Evolutionary conservation across 371 early-diverging fungal genomes (phyloP).

Genomic region (Haplosporangium sp.): DNA sequence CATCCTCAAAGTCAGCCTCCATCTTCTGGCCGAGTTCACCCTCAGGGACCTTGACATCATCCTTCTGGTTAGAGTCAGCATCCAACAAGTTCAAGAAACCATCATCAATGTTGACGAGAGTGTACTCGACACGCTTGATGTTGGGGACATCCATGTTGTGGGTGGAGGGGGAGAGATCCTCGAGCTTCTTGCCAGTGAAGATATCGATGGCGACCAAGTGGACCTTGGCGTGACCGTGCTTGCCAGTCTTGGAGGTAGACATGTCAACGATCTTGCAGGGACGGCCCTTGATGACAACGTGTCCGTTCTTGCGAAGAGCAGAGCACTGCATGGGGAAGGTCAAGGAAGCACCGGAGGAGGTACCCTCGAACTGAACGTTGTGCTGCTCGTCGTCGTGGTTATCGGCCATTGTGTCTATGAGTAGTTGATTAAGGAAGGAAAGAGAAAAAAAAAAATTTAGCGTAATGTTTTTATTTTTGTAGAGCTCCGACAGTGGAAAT

Average conservation of each 20-base stretch:
- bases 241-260: constrained; percentile 97
- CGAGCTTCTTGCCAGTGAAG: constrained; percentile 95
- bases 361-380: constrained; percentile 76
- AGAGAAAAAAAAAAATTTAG: constrained; percentile 1
- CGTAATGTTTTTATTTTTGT: constrained; percentile 2
- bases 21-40: constrained; percentile 88
- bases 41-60: constrained; percentile 95
- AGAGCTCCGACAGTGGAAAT: not conserved
- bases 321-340: constrained; percentile 99
- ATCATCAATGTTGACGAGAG: constrained; percentile 91
- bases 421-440: not conserved
- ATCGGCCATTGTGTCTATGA: constrained; percentile 52
- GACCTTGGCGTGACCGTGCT: constrained; percentile 99
- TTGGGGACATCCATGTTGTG: constrained; percentile 99
- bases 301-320: constrained; percentile 98
- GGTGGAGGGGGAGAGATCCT: constrained; percentile 98
- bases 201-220: constrained; percentile 96
- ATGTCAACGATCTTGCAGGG: constrained; percentile 99
- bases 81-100: constrained; percentile 93
- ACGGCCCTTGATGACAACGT: constrained; percentile 97
- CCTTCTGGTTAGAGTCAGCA: constrained; percentile 86
- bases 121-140: constrained; percentile 89
- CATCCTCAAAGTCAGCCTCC: constrained; percentile 79
- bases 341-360: constrained; percentile 89
- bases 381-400: constrained; percentile 70